phyloP scores from a whole-genome alignment of 768 basidiomycete species.

The Termitomyces sp. region DNA sequence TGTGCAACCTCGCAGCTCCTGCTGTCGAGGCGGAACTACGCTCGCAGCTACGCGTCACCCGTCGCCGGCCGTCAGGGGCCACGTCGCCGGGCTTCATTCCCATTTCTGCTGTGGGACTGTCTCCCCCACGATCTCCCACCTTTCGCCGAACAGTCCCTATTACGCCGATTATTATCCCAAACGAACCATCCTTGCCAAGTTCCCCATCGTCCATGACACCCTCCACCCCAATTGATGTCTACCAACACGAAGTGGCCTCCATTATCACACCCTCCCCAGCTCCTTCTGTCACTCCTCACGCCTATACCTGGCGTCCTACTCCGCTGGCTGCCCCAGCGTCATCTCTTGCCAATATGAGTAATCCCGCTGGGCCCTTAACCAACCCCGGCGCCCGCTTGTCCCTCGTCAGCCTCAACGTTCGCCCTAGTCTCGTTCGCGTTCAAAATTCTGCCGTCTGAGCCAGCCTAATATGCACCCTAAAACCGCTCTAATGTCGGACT shows the following conservation, averaged over 20 bases:
- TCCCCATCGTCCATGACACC: constrained; percentile 25
- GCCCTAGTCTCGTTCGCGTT: constrained; percentile 39
- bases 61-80: constrained; percentile 16
- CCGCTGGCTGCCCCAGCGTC: constrained; percentile 25
- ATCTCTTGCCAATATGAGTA: constrained; percentile 24
- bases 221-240: constrained; percentile 20
- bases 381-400: constrained; percentile 58
- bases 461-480: constrained; percentile 9
- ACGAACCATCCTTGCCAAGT: constrained; percentile 23
- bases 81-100: constrained; percentile 17
- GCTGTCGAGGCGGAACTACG: constrained; percentile 3
- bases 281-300: constrained; percentile 48
- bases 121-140: constrained; percentile 17
- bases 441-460: constrained; percentile 33
- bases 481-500: constrained; percentile 11
- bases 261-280: constrained; percentile 47
- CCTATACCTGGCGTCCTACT: constrained; percentile 47
- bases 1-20: constrained; percentile 8
- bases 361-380: constrained; percentile 42
- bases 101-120: constrained; percentile 15
- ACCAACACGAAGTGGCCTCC: constrained; percentile 17
- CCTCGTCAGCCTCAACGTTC: constrained; percentile 42
- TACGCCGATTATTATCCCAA: constrained; percentile 28
- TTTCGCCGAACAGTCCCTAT: constrained; percentile 27
- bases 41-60: constrained; percentile 10